phyloP scores from a whole-genome alignment of 768 basidiomycete species.

The Pleurotus tuoliensis region DNA sequence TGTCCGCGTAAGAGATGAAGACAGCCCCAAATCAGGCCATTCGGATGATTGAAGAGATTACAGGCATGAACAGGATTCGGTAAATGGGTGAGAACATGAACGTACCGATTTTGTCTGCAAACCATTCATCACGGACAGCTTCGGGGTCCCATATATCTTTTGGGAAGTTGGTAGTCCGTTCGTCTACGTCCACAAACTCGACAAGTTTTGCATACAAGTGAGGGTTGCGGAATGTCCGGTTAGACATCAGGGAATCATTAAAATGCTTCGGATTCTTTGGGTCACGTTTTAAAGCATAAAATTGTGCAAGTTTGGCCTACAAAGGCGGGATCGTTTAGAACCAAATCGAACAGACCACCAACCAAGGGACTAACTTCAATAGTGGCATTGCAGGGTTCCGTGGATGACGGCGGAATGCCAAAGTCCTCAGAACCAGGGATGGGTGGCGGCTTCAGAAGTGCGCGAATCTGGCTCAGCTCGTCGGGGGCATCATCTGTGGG shows the following conservation, averaged over 20 bases:
- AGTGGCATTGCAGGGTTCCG: slow-evolving; percentile 54
- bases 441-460: slow-evolving; percentile 56
- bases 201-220: slow-evolving; percentile 95
- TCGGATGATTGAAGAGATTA: slow-evolving; percentile 10
- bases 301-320: slow-evolving; percentile 80
- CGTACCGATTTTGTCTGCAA: slow-evolving; percentile 76
- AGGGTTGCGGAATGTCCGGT: slow-evolving; percentile 92
- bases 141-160: slow-evolving; percentile 69
- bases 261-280: slow-evolving; percentile 74
- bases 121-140: slow-evolving; percentile 65
- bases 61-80: slow-evolving; percentile 21
- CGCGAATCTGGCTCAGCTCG: slow-evolving; percentile 52
- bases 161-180: slow-evolving; percentile 82
- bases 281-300: slow-evolving; percentile 67
- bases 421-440: slow-evolving; percentile 67
- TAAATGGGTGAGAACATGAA: slow-evolving; percentile 11
- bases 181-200: slow-evolving; percentile 90
- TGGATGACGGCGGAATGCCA: slow-evolving; percentile 67
- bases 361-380: slow-evolving; percentile 45
- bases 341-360: background rate
- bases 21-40: background rate
- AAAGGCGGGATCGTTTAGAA: background rate
- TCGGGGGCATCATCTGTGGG: slow-evolving; percentile 27
- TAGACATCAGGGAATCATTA: slow-evolving; percentile 93
- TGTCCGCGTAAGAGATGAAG: background rate